A percentile compares a stretch with the other conserved stretches of the same genome.
Evolutionary conservation across 306 rosid genomes (phyloP).

Genomic region (Cucurbita argyrosperma): DNA sequence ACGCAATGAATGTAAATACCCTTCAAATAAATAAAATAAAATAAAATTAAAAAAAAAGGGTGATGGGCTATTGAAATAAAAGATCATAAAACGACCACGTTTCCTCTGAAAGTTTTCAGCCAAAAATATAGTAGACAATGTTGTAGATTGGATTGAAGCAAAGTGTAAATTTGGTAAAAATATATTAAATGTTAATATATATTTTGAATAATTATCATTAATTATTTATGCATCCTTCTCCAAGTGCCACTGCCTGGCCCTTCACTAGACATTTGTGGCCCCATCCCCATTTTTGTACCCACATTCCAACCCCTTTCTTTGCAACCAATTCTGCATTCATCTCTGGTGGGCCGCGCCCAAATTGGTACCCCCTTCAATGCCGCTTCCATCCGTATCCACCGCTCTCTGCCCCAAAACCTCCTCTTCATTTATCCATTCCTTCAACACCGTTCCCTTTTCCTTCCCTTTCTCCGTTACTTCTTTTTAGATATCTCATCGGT

Average conservation of each 20-base stretch:
- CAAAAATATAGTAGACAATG: no score
- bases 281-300: slow-evolving; percentile 50
- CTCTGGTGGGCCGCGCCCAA: slow-evolving; percentile 53
- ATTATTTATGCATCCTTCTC: no score
- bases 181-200: no score
- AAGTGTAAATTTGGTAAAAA: no score
- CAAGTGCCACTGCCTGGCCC: slow-evolving; percentile 13
- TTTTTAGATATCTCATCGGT: neutral
- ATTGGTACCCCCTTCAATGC: slow-evolving; percentile 31
- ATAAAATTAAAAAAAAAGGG: no score
- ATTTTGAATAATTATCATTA: no score
- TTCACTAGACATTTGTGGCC: slow-evolving; percentile 15
- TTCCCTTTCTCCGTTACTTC: slow-evolving; percentile 23
- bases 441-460: slow-evolving; percentile 30
- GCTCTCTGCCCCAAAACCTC: slow-evolving; percentile 23
- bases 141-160: no score
- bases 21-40: no score
- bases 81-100: no score
- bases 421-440: slow-evolving; percentile 33
- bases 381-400: slow-evolving; percentile 43
- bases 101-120: no score
- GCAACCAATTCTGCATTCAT: slow-evolving; percentile 32
- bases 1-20: no score
- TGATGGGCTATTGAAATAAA: no score
- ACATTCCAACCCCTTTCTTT: slow-evolving; percentile 33